These are phyloP conservation scores for Pisolithus tinctorius DNA, from an alignment of 768 basidiomycete species.

Conservation along the genomic window DNA sequence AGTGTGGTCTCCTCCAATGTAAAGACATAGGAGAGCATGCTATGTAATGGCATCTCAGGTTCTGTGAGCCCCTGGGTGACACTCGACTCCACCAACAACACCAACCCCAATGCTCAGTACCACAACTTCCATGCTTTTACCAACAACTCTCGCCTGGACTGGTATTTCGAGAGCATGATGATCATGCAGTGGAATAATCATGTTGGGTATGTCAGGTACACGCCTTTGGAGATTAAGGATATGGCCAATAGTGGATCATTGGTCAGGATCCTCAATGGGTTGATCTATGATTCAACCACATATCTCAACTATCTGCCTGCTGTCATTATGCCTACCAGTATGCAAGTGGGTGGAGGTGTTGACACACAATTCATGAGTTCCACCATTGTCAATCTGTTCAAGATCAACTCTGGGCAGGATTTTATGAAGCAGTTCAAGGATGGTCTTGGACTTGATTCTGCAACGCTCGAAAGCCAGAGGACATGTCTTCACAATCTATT, in stretches of 20 bases:
- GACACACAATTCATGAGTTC: constrained; percentile 66
- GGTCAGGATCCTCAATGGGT: constrained; percentile 79
- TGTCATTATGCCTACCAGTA: constrained; percentile 40
- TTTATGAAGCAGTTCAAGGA: constrained; percentile 68
- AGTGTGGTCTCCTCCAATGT: background rate
- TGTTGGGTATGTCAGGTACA: constrained; percentile 83
- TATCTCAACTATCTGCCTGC: constrained; percentile 72
- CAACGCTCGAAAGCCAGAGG: constrained; percentile 64
- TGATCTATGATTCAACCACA: constrained; percentile 81
- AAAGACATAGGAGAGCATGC: constrained; percentile 64
- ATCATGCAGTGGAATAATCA: constrained; percentile 85
- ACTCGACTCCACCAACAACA: constrained; percentile 69
- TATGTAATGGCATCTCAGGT: constrained; percentile 84
- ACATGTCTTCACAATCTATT: constrained; percentile 91
- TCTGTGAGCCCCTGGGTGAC: constrained; percentile 79
- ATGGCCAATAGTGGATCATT: constrained; percentile 58
- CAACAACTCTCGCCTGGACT: constrained; percentile 90
- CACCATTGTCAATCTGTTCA: constrained; percentile 70
- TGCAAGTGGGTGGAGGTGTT: constrained; percentile 33
- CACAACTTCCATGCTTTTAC: constrained; percentile 93
- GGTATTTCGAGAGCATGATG: constrained; percentile 97
- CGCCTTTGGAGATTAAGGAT: constrained; percentile 64
- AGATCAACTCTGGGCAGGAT: constrained; percentile 65
- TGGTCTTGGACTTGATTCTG: constrained; percentile 48
- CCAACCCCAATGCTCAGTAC: constrained; percentile 72